Conservation (phyloP, 1,139 yeast species). For the Taphrina communis region DNA sequence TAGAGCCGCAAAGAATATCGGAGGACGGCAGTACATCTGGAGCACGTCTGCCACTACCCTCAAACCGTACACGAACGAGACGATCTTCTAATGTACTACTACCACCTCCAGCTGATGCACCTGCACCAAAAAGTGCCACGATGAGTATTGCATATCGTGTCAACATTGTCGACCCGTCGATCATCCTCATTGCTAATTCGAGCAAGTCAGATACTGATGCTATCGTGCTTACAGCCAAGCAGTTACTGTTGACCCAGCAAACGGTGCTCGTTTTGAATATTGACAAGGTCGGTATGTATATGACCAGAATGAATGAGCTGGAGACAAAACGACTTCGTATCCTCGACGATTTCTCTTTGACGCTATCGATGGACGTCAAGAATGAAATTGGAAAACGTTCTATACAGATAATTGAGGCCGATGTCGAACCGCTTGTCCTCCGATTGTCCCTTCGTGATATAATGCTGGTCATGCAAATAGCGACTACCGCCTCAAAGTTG, state of each 20-base stretch:
- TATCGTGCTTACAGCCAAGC: constrained; percentile 84
- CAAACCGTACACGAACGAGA: not conserved
- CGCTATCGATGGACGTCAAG: constrained; percentile 73
- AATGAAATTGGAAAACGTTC: constrained; percentile 65
- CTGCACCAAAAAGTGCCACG: constrained; percentile 40
- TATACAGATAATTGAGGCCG: constrained; percentile 68
- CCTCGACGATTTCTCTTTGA: constrained; percentile 85
- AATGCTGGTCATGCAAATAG: constrained; percentile 72
- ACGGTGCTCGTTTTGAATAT: constrained; percentile 68
- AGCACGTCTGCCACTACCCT: not conserved
- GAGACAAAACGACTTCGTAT: constrained; percentile 69
- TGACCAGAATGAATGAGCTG: constrained; percentile 73
- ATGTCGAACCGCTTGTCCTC: constrained; percentile 79
- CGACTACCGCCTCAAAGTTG: constrained; percentile 71
- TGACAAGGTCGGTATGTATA: constrained; percentile 82
- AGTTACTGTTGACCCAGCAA: constrained; percentile 72
- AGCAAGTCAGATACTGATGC: constrained; percentile 76
- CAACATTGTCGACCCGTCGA: constrained; percentile 77
- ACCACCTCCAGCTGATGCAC: not conserved
- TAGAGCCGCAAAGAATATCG: constrained; percentile 5
- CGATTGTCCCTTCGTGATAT: constrained; percentile 88
- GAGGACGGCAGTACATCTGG: not conserved
- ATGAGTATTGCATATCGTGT: constrained; percentile 60
- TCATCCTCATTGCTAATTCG: constrained; percentile 82
- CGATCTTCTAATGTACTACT: not conserved